phyloP scores from a whole-genome alignment of 768 basidiomycete genomes.

The Leucosporidium creatinivorum region DNA sequence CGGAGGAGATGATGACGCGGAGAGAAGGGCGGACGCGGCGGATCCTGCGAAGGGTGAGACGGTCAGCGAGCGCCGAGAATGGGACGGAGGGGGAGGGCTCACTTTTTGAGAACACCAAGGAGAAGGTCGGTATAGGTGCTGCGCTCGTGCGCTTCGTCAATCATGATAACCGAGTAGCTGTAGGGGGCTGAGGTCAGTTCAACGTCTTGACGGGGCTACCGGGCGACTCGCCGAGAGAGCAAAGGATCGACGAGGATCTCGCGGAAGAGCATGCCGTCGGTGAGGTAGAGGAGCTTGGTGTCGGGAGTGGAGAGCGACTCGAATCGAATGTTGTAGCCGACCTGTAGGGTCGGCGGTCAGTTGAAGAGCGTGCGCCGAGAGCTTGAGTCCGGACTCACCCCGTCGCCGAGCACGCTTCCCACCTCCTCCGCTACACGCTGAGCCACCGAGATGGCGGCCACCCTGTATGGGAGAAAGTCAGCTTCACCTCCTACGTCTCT shows the following conservation, averaged over 20 bases:
- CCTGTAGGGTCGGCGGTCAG: constrained; percentile 48
- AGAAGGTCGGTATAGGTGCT: constrained; percentile 92
- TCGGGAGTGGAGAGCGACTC: constrained; percentile 83
- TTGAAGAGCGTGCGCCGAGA: not conserved
- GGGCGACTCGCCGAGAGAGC: constrained; percentile 59
- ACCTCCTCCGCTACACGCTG: constrained; percentile 85
- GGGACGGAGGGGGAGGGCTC: constrained; percentile 18
- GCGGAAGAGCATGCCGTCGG: constrained; percentile 90
- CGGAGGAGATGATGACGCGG: constrained; percentile 86
- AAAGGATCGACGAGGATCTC: constrained; percentile 77
- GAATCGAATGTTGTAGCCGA: constrained; percentile 95
- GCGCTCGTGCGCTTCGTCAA: constrained; percentile 96
- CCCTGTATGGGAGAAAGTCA: constrained; percentile 48
- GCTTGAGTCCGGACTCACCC: constrained; percentile 48
- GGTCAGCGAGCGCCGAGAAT: constrained; percentile 13
- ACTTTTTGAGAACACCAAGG: constrained; percentile 91
- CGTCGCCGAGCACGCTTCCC: constrained; percentile 77
- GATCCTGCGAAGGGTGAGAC: constrained; percentile 53
- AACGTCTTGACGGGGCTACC: not conserved
- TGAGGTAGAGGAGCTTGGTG: constrained; percentile 90
- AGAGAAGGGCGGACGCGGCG: constrained; percentile 82
- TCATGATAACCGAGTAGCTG: constrained; percentile 94
- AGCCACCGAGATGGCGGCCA: constrained; percentile 93
- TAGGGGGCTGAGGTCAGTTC: constrained; percentile 46
- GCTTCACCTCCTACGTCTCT: too few species aligned